phyloP scores from a whole-genome alignment of 2,329 filamentous ascomycete species.

The Aspergillus fijiensis region DNA sequence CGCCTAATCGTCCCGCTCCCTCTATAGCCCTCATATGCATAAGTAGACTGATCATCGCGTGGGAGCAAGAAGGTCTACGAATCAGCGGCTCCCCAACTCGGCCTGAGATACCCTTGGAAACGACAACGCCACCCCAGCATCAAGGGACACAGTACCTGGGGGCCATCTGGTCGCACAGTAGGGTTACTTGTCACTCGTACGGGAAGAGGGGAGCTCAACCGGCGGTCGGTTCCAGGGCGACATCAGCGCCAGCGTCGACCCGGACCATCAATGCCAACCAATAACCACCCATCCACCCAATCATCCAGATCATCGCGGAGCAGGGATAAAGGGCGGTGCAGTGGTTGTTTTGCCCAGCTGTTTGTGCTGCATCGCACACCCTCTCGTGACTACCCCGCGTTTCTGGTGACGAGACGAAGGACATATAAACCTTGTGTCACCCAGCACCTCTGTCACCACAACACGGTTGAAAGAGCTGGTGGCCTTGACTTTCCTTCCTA shows the following conservation, averaged over 20 bases:
- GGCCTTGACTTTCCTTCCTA: not conserved
- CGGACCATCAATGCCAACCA: conserved; percentile 4
- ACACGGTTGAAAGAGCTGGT: not conserved
- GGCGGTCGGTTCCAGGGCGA: not conserved
- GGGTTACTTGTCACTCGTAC: not conserved
- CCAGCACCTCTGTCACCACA: not conserved
- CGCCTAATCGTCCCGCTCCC: not conserved
- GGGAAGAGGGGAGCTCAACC: not conserved
- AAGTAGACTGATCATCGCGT: not conserved
- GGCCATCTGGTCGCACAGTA: not conserved
- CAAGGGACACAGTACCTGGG: not conserved
- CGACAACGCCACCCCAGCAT: conserved; percentile 2
- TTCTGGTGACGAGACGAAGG: conserved; percentile 13
- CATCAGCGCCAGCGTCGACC: not conserved
- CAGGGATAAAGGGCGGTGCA: conserved; percentile 9
- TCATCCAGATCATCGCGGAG: conserved; percentile 5
- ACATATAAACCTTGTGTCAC: conserved; percentile 21
- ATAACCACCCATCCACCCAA: conserved; percentile 11
- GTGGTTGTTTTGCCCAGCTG: conserved; percentile 2
- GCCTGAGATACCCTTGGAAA: not conserved
- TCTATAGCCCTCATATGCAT: not conserved
- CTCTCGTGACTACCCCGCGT: conserved; percentile 26
- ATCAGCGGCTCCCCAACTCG: conserved; percentile 1
- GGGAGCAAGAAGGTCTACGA: not conserved
- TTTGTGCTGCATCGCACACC: not conserved